Evolutionary conservation across 2,329 filamentous ascomycete genomes (phyloP).

Genomic region (Talaromyces sp.): DNA sequence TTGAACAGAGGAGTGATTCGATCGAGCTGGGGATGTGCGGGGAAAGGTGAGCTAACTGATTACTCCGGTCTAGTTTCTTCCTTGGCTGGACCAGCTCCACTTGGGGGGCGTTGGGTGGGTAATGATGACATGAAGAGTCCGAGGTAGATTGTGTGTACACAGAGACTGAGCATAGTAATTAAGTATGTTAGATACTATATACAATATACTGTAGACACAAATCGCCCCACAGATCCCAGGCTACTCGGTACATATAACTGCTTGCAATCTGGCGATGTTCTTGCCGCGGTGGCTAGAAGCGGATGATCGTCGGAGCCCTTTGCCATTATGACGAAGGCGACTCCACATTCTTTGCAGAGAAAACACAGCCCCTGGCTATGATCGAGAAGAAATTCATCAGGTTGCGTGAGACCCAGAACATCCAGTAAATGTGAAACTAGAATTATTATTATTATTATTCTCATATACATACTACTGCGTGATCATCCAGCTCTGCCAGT

Average conservation of each 20-base stretch:
- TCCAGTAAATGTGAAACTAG: no score
- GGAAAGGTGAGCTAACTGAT: conserved; percentile 8
- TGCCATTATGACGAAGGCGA: neutral
- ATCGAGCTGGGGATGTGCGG: conserved; percentile 9
- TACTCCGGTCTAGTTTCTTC: neutral
- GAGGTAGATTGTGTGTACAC: neutral
- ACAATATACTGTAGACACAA: no score
- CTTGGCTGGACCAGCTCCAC: neutral
- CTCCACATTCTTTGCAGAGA: conserved; percentile 1
- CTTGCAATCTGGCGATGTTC: neutral
- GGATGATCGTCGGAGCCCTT: conserved; percentile 1
- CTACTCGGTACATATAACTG: no score
- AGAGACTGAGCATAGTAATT: neutral
- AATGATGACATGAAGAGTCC: conserved; percentile 1
- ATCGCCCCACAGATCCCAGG: no score
- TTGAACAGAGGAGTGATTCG: conserved; percentile 4
- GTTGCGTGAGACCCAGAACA: no score
- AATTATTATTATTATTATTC: no score
- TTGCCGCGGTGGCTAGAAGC: neutral
- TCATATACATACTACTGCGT: no score
- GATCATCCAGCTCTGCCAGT: no score
- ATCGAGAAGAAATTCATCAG: neutral
- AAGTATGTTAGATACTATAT: neutral
- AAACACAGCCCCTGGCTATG: neutral
- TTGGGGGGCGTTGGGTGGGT: conserved; percentile 1